A percentile compares a stretch with the other conserved stretches of the same genome.
These are phyloP conservation scores for Pleoardoris graminearum DNA, from an alignment of 2,329 filamentous ascomycete species.

Conservation along the genomic window DNA sequence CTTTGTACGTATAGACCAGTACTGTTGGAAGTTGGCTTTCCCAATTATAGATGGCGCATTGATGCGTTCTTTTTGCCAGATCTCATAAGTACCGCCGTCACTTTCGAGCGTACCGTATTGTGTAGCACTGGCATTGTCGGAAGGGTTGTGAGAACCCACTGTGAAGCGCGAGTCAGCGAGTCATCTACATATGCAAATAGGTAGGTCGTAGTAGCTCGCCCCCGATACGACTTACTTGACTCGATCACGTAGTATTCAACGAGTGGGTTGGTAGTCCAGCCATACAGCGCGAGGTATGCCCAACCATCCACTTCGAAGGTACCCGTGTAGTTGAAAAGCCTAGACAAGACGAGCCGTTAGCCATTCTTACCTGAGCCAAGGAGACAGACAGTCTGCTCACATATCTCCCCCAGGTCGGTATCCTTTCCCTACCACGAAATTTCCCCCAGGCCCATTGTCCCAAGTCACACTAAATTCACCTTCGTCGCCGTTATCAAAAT, in stretches of 20 bases:
- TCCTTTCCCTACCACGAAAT: slow-evolving; percentile 12
- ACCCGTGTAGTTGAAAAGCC: background rate
- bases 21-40: background rate
- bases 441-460: slow-evolving; percentile 10
- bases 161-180: too few relatives aligned
- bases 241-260: background rate
- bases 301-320: background rate
- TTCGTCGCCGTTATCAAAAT: background rate
- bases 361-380: too few relatives aligned
- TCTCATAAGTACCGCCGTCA: background rate
- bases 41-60: background rate
- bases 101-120: background rate
- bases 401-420: slow-evolving; percentile 11
- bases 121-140: slow-evolving; percentile 4
- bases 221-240: background rate
- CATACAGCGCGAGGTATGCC: background rate
- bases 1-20: background rate
- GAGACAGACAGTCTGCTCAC: background rate
- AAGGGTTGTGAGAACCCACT: slow-evolving; percentile 14
- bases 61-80: background rate
- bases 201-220: too few relatives aligned
- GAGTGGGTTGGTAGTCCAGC: background rate
- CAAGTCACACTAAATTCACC: slow-evolving; percentile 7
- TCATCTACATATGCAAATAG: too few relatives aligned
- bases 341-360: background rate